Base-by-base conservation (phyloP, 2,329 filamentous ascomycete genomes). In the Bretziella fagacearum region DNA sequence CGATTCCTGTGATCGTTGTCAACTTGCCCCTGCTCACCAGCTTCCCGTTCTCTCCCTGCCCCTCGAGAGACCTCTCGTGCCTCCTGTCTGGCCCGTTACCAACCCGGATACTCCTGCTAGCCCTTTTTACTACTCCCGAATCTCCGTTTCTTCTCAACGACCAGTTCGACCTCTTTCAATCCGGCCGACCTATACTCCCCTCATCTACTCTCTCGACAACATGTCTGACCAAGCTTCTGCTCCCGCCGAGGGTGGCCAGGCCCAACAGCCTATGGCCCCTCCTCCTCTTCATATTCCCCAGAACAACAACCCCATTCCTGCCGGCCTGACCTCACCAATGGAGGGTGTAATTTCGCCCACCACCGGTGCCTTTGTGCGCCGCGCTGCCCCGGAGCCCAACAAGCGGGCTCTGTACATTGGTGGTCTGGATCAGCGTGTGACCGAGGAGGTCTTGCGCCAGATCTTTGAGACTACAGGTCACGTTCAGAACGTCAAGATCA, bases 381-480 rank as follows among this genome's bases (percentile, higher is more conserved):
- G 91, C 60, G 83, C 87, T 52, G 91, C 91, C 45, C 91, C 91
- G 48, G 91, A 98, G 69, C 91, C 91, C 53, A 98, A 98, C 71
- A 98, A 98, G 76, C 78, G 91, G 59, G 91, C 91, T 49, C 69
- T 98, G 52, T 98, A 98, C 59, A 84, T 98, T 50, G 91, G 91
- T 53, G 91, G 91, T 47, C 70, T 98, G 55, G 91, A 98, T 62
- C 85, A 87, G 57, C 77, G 91, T 55, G 89, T 96, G 53, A 95
- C 89, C 26, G 89, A 96, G 65, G 89, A 96, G 60, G 85, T 96
- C 48, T 66, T 96, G 62, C 85, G 86, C 59, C 89, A 96, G 64
- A 96, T 96, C 57, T 98, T 98, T 59, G 91, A 98, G 70, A 98
- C 91, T 5, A 95, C 87, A 51, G 91, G 91, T 49, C 91, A 98